Evolutionary conservation across 768 basidiomycete species (phyloP), one percentile per base, ranked within the genome.

Genomic region (Psilocybe subaeruginosa): DNA sequence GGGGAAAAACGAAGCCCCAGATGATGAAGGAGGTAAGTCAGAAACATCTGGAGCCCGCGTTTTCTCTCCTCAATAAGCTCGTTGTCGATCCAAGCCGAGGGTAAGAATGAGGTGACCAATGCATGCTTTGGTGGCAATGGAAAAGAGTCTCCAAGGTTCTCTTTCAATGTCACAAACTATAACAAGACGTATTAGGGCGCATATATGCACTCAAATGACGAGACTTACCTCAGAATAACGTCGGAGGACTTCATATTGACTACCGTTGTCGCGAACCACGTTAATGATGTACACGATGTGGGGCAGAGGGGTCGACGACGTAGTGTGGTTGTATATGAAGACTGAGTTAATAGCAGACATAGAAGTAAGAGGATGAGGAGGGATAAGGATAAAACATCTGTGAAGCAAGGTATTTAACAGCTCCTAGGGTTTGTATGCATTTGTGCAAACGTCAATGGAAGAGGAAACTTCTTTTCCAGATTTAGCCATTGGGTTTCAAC

Each of bases 11-110:
- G 67, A 59, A 74, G 80, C n/a, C 73, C 64, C 9, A 72, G 63
- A 17, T 74, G 74, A 8, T 69, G 64, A 11, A 82, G 55, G 23
- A 84, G 70, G 45, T 71, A 68, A 30, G 70, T 71, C 45, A 85
- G 68, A 64, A 82, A 85, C 19, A 72, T 65, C 31, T 74, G 70
- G 1, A 85, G 69, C 3, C 82, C 82, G 3, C 68, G 65, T 66
- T 82, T 85, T 54, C 84, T 78, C 67, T 84, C 82, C 1, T 75
- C 64, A 57, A 85, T 82, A 30, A 83, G 78, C 5, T 71, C 65
- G 63, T 86, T 82, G 64, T 84, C 80, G n/a, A 81, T 71, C 83
- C 84, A 84, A 1, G 80, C 79, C 2, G 76, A 77, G 0, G 82
- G 82, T 16, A 82, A 50, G 60, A 84, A 77, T 1, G 73, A 72